These are phyloP conservation scores for Hygrophorus russula DNA, from an alignment of 768 basidiomycete genomes.

Conservation along the genomic window DNA sequence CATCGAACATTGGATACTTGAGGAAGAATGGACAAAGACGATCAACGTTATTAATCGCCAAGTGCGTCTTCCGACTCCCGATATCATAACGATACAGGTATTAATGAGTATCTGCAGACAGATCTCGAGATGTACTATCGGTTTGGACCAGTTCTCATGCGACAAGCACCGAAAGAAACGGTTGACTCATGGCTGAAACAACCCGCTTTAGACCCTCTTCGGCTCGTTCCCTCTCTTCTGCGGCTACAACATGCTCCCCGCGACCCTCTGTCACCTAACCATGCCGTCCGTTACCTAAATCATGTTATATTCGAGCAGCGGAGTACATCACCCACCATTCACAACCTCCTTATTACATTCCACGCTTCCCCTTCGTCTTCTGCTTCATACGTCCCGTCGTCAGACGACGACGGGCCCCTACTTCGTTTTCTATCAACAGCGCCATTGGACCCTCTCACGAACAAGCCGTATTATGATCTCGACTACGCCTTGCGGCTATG, in stretches of 20 bases:
- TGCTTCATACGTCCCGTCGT: conserved; percentile 18
- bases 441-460: conserved; percentile 72
- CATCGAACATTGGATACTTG: conserved; percentile 83
- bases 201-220: conserved; percentile 64
- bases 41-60: conserved; percentile 87
- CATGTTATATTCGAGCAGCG: conserved; percentile 74
- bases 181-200: conserved; percentile 91
- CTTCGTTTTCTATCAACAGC: conserved; percentile 76
- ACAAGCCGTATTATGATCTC: conserved; percentile 88
- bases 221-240: conserved; percentile 82
- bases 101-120: conserved; percentile 33
- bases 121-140: conserved; percentile 86
- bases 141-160: conserved; percentile 81
- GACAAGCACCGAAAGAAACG: conserved; percentile 77
- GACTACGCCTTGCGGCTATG: conserved; percentile 94
- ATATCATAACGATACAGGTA: neutral
- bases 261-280: conserved; percentile 67
- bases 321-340: conserved; percentile 76
- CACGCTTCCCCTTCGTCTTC: conserved; percentile 45
- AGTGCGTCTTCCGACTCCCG: conserved; percentile 29
- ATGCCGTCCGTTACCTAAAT: conserved; percentile 84
- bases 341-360: conserved; percentile 90
- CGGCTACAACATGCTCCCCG: conserved; percentile 65
- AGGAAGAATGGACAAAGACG: conserved; percentile 87
- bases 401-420: conserved; percentile 61